phyloP scores from a whole-genome alignment of 2,329 filamentous ascomycete genomes.

The Emmonsiellopsis sp. region DNA sequence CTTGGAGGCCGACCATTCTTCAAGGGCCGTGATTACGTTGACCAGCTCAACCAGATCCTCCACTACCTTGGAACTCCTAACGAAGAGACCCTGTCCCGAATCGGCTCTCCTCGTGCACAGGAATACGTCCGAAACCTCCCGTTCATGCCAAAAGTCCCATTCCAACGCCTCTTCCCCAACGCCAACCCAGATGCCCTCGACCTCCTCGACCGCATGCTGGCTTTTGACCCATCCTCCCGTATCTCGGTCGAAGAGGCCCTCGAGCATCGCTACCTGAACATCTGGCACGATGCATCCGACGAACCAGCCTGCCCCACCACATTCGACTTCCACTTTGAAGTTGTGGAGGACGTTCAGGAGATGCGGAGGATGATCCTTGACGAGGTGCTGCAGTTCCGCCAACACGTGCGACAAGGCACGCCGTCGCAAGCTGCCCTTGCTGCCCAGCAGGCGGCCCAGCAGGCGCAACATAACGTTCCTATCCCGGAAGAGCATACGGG shows the following conservation, averaged over 20 bases:
- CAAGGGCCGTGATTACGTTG: constrained; percentile 97
- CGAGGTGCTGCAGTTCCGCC: constrained; percentile 83
- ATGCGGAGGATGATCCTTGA: constrained; percentile 97
- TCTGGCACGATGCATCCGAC: constrained; percentile 97
- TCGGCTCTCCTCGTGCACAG: constrained; percentile 89
- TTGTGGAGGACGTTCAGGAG: constrained; percentile 87
- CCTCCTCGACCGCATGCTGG: constrained; percentile 91
- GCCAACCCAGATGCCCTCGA: constrained; percentile 95
- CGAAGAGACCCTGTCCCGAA: constrained; percentile 85
- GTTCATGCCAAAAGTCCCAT: constrained; percentile 87
- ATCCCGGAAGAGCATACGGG: constrained; percentile 54
- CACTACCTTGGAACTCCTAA: constrained; percentile 96
- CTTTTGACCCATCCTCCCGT: constrained; percentile 88
- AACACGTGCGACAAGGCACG: constrained; percentile 45
- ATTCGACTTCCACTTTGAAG: constrained; percentile 97
- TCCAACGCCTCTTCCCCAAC: constrained; percentile 79
- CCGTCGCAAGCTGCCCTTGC: constrained; percentile 31
- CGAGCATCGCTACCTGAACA: constrained; percentile 91
- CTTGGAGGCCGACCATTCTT: constrained; percentile 96
- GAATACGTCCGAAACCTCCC: constrained; percentile 97
- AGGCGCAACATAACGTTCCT: constrained; percentile 44
- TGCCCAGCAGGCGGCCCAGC: constrained; percentile 32
- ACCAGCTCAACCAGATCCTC: constrained; percentile 98
- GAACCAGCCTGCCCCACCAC: constrained; percentile 88
- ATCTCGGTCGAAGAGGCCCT: constrained; percentile 92